phyloP scores from a whole-genome alignment of 805 yeast species.

The Cyberlindnera mrakii region DNA sequence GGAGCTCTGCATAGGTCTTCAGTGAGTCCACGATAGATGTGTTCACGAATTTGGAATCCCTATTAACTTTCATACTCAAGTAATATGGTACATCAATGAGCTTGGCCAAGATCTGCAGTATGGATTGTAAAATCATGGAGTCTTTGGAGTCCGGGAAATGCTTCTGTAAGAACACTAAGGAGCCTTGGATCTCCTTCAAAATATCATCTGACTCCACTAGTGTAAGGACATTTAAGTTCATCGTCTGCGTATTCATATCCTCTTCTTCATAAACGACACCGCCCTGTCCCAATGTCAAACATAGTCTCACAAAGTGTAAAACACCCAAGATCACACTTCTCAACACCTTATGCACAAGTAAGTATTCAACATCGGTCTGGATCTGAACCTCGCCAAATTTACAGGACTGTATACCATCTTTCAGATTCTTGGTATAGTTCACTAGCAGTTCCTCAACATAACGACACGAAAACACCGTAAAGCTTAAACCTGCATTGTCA shows the following conservation, averaged over 20 bases:
- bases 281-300: slow-evolving; percentile 39
- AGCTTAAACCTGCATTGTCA: slow-evolving; percentile 66
- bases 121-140: slow-evolving; percentile 13
- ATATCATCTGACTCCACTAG: slow-evolving; percentile 19
- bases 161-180: slow-evolving; percentile 28
- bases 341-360: slow-evolving; percentile 44
- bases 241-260: slow-evolving; percentile 59
- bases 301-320: slow-evolving; percentile 45
- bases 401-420: slow-evolving; percentile 8
- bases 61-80: slow-evolving; percentile 12
- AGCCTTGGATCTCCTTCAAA: slow-evolving; percentile 23
- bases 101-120: slow-evolving; percentile 16
- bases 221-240: slow-evolving; percentile 44
- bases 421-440: slow-evolving; percentile 28
- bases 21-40: slow-evolving; percentile 12
- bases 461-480: slow-evolving; percentile 69
- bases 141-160: slow-evolving; percentile 17
- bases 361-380: slow-evolving; percentile 1
- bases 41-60: slow-evolving; percentile 7
- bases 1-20: slow-evolving; percentile 2
- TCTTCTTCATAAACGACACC: slow-evolving; percentile 73
- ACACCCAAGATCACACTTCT: slow-evolving; percentile 47
- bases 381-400: slow-evolving; percentile 1
- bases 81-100: slow-evolving; percentile 17
- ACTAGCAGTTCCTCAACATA: slow-evolving; percentile 57